Percentiles rank a stretch among this genome's conserved stretches.
Conservation (phyloP, 2,329 filamentous ascomycete genomes). For the Fusarium euwallaceae region DNA sequence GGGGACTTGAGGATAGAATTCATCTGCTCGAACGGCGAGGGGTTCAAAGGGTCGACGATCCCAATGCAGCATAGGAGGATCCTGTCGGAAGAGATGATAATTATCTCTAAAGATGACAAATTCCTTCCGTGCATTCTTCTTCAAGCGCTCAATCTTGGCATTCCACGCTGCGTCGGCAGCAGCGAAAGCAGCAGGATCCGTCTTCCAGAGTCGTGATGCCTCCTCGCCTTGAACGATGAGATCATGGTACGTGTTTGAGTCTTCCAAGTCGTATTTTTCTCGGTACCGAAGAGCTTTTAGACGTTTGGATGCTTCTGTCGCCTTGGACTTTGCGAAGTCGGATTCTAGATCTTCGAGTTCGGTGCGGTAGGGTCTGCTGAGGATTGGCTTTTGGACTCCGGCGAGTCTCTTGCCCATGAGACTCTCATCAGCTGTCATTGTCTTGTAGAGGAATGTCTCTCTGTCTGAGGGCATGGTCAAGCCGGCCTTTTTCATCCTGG, state of each 20-base stretch:
- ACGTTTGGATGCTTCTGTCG: conserved; percentile 23
- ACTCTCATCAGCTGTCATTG: conserved; percentile 38
- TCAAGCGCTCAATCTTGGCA: conserved; percentile 48
- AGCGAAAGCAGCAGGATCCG: conserved; percentile 44
- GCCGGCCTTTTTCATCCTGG: conserved; percentile 61
- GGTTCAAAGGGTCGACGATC: conserved; percentile 81
- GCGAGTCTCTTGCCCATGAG: conserved; percentile 47
- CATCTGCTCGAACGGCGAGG: conserved; percentile 66
- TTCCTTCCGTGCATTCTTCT: conserved; percentile 51
- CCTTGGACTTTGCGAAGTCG: conserved; percentile 31
- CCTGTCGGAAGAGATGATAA: conserved; percentile 62
- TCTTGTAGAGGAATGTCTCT: conserved; percentile 50
- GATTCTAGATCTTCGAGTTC: conserved; percentile 58
- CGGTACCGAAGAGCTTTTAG: conserved; percentile 49
- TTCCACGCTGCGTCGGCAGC: conserved; percentile 53
- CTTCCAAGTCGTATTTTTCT: conserved; percentile 38
- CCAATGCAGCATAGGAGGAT: conserved; percentile 70
- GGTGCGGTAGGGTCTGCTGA: conserved; percentile 57
- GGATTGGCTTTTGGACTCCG: conserved; percentile 44
- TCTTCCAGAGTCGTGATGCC: conserved; percentile 34
- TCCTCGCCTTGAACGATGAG: conserved; percentile 53
- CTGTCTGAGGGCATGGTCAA: conserved; percentile 61
- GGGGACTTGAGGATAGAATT: conserved; percentile 75
- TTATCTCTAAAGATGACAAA: conserved; percentile 65
- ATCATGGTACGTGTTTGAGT: conserved; percentile 44